Conservation (phyloP, 2,329 filamentous ascomycete genomes). For the Kalmusia sp. region DNA sequence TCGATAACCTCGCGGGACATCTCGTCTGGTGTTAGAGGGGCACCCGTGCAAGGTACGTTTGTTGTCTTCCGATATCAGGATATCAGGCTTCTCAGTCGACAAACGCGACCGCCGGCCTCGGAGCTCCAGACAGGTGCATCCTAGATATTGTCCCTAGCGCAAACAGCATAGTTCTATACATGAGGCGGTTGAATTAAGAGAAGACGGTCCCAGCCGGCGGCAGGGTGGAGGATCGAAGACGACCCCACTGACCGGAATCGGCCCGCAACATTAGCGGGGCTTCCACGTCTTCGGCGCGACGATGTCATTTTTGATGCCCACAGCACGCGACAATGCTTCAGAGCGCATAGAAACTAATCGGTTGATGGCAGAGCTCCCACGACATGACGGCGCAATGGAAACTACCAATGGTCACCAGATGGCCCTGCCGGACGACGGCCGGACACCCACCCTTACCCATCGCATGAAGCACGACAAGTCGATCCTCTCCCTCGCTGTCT, state of each 20-base stretch:
- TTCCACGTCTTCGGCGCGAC: conserved; percentile 4
- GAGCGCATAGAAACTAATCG: conserved; percentile 32
- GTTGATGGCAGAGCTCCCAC: conserved; percentile 31
- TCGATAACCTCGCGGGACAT: conserved; percentile 36
- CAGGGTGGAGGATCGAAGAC: not conserved
- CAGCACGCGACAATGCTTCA: conserved; percentile 31
- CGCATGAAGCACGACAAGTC: conserved; percentile 78
- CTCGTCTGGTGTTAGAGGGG: conserved; percentile 2
- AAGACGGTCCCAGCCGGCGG: not conserved
- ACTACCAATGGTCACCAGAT: conserved; percentile 20
- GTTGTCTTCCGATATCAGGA: not conserved
- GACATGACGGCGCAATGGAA: conserved; percentile 32
- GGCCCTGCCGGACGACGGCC: conserved; percentile 9
- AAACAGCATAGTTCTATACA: too few relatives aligned
- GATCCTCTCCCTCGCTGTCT: conserved; percentile 82
- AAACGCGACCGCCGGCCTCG: not conserved
- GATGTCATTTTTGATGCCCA: conserved; percentile 12
- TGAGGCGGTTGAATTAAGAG: not conserved
- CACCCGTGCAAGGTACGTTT: conserved; percentile 7
- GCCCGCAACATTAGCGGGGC: conserved; percentile 12
- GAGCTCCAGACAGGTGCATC: not conserved
- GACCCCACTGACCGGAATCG: conserved; percentile 1
- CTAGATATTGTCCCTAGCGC: too few relatives aligned
- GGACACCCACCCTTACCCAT: conserved; percentile 71
- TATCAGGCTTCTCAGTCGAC: not conserved